Base-by-base conservation (phyloP, 257 asterid species). In the Plectranthus barbatus region DNA sequence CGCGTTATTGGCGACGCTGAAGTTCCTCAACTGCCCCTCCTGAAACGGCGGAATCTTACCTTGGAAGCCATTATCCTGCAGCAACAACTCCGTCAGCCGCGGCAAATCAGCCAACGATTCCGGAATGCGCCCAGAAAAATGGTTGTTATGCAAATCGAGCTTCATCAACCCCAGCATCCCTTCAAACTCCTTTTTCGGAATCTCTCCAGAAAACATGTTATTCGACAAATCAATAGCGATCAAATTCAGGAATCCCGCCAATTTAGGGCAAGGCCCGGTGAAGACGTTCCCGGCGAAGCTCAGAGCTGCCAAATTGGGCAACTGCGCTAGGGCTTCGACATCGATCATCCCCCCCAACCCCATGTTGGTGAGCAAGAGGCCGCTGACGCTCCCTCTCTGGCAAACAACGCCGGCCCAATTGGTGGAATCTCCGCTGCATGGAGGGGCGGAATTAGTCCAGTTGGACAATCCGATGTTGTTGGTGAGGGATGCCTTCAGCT, bases 131-230 rank as follows among this genome's bases (percentile, higher is more conserved):
- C 99, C 97, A 0, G 75, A 56, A 40, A 93, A 80, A 2, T 56
- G 45, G 54, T 93, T 93, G 52, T 76, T 42, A 2, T 80, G 79
- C 80, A 93, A 19, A 70, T 90, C 78, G 11, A 93, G 74, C 62
- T 84, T 87, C 85, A 80, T 84, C 71, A 93, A 56, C 4, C 78
- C 79, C 13, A 9, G 0, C 96, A 90, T 87, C 24, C 86, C 92
- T 0, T 33, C 40, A 62, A 93, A 93, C 0, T 62, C 62, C 13
- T 56, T 37, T 1, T 62, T 33, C 3, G 83, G 72, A 50, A 93
- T 84, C 10, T 49, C 77, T 17, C 95, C 96, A 0, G 82, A 78
- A 8, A 90, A 77, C 15, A 68, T 60, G 42, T 93, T 93, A 29
- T 76, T 11, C 0, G 96, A 87, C 24, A 93, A 56, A 41, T 78